Base-by-base conservation (phyloP, 2,329 filamentous ascomycete genomes). In the Sordariomycetes sp. region DNA sequence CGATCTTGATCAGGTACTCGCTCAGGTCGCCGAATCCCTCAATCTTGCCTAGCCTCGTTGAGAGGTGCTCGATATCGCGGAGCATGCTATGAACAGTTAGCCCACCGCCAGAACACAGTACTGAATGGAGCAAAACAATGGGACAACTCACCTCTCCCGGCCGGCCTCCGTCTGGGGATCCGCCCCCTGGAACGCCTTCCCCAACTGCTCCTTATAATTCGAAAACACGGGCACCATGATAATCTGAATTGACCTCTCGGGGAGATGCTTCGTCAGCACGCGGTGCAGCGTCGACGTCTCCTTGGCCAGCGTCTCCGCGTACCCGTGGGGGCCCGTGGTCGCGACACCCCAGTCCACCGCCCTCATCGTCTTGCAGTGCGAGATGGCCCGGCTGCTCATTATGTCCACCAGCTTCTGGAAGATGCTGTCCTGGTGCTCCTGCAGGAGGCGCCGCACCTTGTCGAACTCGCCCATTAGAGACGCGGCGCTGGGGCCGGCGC, bases 331-430 rank as follows among this genome's bases (percentile, higher is more conserved):
- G 35, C 50, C 28, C 6, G 62, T 65, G 8, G 65, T 65, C 52
- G 73, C 70, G 13, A 72, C 66, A 52, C 69, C 66, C 87, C 90
- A 96, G 61, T 89, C 77, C 50, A 91, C 80, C 54, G 81, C 80
- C 66, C 81, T 85, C 75, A 96, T 85, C 25, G 82, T 80, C 65
- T 84, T 86, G 45, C 89, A 84, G 65, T 92, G 90, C 7, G 85
- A 74, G 3, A 81, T 74, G 1, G 89, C 89, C 5, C 90, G 82
- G 1, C 82, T 83, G 57, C 84, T 86, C 87, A 96, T 95, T 55
- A 96, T 96, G 62, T 95, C 90, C 20, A 95, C 87, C 1, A 96
- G 75, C 68, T 96, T 96, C 65, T 95, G 90, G 67, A 94, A 90
- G 59, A 96, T 95, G 60, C 82, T 90, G 61, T 85, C 85, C 67